These are phyloP conservation scores for Collybiopsis confluens DNA, from an alignment of 768 basidiomycete species.

Conservation along the genomic window DNA sequence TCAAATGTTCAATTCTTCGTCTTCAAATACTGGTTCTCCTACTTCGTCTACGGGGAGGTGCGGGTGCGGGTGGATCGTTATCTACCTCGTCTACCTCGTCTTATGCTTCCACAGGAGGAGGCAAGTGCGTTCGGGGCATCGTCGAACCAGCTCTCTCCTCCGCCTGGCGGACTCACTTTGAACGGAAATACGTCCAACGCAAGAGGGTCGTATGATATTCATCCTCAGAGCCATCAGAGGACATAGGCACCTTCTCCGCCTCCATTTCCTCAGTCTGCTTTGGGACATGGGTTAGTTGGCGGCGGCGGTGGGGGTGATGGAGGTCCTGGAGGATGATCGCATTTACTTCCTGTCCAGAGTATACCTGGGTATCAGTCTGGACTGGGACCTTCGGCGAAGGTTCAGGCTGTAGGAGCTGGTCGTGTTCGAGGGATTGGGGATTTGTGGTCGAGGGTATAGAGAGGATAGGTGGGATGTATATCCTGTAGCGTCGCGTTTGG, in stretches of 20 bases:
- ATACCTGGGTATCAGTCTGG: too few species aligned
- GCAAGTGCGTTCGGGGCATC: background rate
- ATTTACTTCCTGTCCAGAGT: too few species aligned
- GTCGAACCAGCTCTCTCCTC: background rate
- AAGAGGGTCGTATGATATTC: background rate
- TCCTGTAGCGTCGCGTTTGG: too few species aligned
- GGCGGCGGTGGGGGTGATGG: too few species aligned
- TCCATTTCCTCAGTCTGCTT: background rate
- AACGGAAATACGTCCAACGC: too few species aligned
- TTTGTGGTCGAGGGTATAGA: background rate
- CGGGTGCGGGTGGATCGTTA: too few species aligned
- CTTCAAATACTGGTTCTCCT: slow-evolving; percentile 28
- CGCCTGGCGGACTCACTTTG: too few species aligned
- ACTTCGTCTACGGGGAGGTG: slow-evolving; percentile 4
- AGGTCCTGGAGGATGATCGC: background rate
- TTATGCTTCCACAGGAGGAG: background rate
- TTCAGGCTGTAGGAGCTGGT: background rate
- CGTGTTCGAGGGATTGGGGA: background rate
- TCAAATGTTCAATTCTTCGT: slow-evolving; percentile 21
- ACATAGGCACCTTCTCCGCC: background rate
- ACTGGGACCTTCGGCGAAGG: background rate
- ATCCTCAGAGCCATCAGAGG: too few species aligned
- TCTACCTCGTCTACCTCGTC: background rate
- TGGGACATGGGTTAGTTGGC: background rate
- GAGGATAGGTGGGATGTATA: too few species aligned